phyloP scores from a whole-genome alignment of 345 rosid genomes.

The Brassica carinata region DNA sequence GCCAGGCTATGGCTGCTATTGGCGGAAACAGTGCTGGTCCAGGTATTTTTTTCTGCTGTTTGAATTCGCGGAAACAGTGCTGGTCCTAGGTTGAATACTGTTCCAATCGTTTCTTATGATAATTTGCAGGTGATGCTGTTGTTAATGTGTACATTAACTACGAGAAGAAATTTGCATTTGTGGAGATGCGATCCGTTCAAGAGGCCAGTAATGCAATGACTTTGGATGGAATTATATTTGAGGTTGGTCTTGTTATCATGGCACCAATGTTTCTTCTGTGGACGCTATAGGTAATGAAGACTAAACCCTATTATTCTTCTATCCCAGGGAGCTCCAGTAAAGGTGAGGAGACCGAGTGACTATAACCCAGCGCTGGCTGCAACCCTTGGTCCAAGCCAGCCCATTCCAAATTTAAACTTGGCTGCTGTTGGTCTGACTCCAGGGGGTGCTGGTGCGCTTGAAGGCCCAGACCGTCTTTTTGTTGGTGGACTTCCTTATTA shows the following conservation, averaged over 20 bases:
- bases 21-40: conserved; percentile 63
- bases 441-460: conserved; percentile 58
- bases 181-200: conserved; percentile 54
- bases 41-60: conserved; percentile 33
- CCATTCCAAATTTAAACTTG: conserved; percentile 50
- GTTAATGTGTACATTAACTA: conserved; percentile 52
- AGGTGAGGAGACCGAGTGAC: conserved; percentile 57
- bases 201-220: conserved; percentile 52
- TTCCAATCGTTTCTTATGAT: background rate
- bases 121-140: conserved; percentile 48
- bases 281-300: background rate
- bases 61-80: background rate
- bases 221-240: conserved; percentile 49
- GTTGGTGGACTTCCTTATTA: conserved; percentile 89
- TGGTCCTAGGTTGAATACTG: background rate
- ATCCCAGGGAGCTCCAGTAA: conserved; percentile 54
- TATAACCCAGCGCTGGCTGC: conserved; percentile 58
- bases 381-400: conserved; percentile 58
- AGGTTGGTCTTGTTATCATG: conserved; percentile 24
- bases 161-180: conserved; percentile 52
- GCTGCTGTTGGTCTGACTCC: conserved; percentile 56
- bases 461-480: conserved; percentile 88
- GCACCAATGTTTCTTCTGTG: background rate
- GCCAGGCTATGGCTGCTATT: conserved; percentile 53
- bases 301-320: background rate